Conservation (phyloP, 2,329 filamentous ascomycete species). For the Coniochaeta sp. region DNA sequence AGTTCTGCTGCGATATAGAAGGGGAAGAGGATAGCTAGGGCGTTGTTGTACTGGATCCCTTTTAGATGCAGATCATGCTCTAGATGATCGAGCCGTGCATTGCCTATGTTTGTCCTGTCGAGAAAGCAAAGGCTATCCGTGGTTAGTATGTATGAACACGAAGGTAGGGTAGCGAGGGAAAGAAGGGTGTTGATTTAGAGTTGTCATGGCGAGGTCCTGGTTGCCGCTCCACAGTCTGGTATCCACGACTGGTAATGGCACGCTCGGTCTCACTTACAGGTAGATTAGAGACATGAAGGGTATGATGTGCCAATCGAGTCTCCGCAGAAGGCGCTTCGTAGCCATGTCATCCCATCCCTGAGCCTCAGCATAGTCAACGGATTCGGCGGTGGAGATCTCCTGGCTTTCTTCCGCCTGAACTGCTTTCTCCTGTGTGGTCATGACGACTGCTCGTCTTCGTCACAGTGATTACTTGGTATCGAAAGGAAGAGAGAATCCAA, state of each 20-base stretch:
- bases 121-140: slow-evolving; percentile 26
- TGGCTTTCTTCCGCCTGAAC: background rate
- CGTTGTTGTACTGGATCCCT: slow-evolving; percentile 22
- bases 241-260: too few relatives aligned
- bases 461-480: too few relatives aligned
- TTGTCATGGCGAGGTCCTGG: too few relatives aligned
- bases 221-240: too few relatives aligned
- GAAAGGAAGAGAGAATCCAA: too few relatives aligned
- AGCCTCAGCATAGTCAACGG: background rate
- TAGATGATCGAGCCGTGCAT: slow-evolving; percentile 28
- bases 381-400: background rate
- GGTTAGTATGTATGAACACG: too few relatives aligned
- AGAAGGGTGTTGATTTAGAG: too few relatives aligned
- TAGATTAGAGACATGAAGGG: slow-evolving; percentile 52
- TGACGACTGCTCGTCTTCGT: too few relatives aligned
- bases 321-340: slow-evolving; percentile 44
- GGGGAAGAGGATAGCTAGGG: slow-evolving; percentile 44
- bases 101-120: slow-evolving; percentile 42
- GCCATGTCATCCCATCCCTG: slow-evolving; percentile 19
- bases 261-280: slow-evolving; percentile 24
- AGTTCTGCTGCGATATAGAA: slow-evolving; percentile 47
- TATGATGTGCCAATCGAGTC: slow-evolving; percentile 48
- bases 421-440: background rate
- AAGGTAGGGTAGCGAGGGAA: too few relatives aligned
- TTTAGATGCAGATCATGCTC: slow-evolving; percentile 12